Evolutionary conservation across 345 rosid species (phyloP).

Genomic region (Ricinus communis): DNA sequence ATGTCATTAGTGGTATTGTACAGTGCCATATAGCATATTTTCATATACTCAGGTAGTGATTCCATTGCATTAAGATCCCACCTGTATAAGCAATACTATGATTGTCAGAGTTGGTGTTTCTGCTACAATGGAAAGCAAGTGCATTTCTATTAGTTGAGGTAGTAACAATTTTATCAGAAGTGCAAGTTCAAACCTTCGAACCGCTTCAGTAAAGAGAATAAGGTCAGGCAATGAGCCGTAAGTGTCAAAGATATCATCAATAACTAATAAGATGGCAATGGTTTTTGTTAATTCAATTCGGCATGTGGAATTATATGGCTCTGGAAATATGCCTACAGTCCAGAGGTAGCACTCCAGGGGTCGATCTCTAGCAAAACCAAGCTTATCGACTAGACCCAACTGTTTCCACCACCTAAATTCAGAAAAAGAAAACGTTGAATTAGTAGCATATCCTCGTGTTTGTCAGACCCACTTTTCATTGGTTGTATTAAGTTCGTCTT

Average conservation of each 20-base stretch:
- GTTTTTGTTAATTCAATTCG: slow-evolving; percentile 28
- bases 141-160: no score
- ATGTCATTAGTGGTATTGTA: slow-evolving; percentile 35
- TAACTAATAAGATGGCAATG: slow-evolving; percentile 23
- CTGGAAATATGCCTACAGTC: slow-evolving; percentile 28
- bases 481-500: no score
- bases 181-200: slow-evolving; percentile 23
- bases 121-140: not conserved
- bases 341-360: slow-evolving; percentile 31
- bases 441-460: no score
- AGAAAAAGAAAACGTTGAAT: not conserved
- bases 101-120: not conserved
- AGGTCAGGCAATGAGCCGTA: slow-evolving; percentile 29
- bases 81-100: slow-evolving; percentile 8
- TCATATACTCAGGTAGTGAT: slow-evolving; percentile 33
- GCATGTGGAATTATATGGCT: slow-evolving; percentile 20
- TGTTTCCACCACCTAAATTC: slow-evolving; percentile 32
- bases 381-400: slow-evolving; percentile 24
- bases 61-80: slow-evolving; percentile 34
- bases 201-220: slow-evolving; percentile 24
- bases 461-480: no score
- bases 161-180: no score
- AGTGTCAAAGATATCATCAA: slow-evolving; percentile 31
- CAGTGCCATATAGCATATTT: slow-evolving; percentile 34
- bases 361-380: slow-evolving; percentile 33